Conservation (phyloP, 345 rosid genomes). For the Sonneratia alba region DNA sequence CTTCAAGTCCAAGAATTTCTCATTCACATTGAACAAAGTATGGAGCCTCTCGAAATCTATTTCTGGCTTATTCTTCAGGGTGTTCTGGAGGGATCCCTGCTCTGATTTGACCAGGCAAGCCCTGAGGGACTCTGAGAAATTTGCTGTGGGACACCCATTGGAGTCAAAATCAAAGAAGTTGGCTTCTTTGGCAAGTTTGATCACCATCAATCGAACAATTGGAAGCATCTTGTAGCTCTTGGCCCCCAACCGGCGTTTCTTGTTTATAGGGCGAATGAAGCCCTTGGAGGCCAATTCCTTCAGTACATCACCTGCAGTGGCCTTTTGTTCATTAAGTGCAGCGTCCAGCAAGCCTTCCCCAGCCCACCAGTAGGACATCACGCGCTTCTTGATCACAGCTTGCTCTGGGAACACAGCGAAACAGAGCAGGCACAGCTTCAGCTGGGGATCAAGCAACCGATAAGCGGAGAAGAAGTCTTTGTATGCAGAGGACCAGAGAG, state of each 20-base stretch:
- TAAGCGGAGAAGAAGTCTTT: too few relatives aligned
- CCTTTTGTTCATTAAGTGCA: neutral
- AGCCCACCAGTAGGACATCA: slow-evolving; percentile 27
- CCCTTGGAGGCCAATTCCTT: slow-evolving; percentile 6
- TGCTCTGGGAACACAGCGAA: too few relatives aligned
- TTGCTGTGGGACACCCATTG: slow-evolving; percentile 1
- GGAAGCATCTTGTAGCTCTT: slow-evolving; percentile 10
- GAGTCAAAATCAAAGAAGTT: slow-evolving; percentile 9
- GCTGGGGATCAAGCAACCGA: too few relatives aligned
- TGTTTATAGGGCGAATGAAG: slow-evolving; percentile 3
- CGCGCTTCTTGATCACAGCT: too few relatives aligned
- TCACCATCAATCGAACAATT: slow-evolving; percentile 7
- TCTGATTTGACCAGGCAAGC: slow-evolving; percentile 5
- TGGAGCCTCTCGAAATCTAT: neutral
- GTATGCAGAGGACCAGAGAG: too few relatives aligned
- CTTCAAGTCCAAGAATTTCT: slow-evolving; percentile 15
- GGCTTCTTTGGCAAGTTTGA: slow-evolving; percentile 2
- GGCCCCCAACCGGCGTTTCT: neutral
- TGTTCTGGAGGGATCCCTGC: neutral
- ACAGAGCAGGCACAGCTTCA: too few relatives aligned
- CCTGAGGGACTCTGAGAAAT: slow-evolving; percentile 2
- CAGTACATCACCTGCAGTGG: neutral
- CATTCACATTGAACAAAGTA: slow-evolving; percentile 25
- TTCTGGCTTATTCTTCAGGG: neutral
- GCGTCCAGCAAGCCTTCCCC: slow-evolving; percentile 8